Evolutionary conservation across 768 basidiomycete species (phyloP), one percentile per base, ranked within the genome.

Genomic region (Termitomyces sp.): DNA sequence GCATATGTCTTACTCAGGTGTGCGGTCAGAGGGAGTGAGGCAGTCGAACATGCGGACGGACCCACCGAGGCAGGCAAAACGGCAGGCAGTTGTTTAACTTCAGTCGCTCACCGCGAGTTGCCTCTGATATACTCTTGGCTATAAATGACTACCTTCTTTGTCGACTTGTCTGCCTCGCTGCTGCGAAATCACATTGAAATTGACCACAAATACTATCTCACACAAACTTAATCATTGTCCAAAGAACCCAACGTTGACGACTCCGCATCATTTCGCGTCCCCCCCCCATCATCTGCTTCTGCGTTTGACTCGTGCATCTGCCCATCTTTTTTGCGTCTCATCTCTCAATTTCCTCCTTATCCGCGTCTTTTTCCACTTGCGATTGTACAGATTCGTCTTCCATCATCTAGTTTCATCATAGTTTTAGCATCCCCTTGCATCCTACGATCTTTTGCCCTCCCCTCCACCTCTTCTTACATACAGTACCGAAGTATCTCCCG

Each of bases 61-160:
- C 36, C 39, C 60, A 44, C 47, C 58, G 15, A 49, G 55, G 39
- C 52, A 59, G 36, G 46, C 48, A 27, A 60, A 55, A 47, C 53
- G 60, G 18, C 56, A 60, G 47, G 48, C 52, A 29, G 36, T 57
- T 29, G 39, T 54, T n/a, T 52, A 53, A 57, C 57, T 38, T 55
- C 45, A 29, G 22, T 29, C n/a, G 27, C 29, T 16, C 6, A 16
- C n/a, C 12, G 48, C 18, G 18, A 22, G n/a, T 27, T 29, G 31
- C 25, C 6, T 35, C 22, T 31, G 31, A 52, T 33, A 43, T 56
- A 38, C 36, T 51, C 45, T 27, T 48, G 27, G 23, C 16, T 44
- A 32, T 54, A 12, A 47, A 43, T 33, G 40, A 13, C 18, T 56
- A 27, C 25, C 46, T n/a, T 43, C 41, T 39, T 18, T 49, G 20